Conservation (phyloP, 1,284 basidiomycete genomes). For the Cryptococcus sp. region DNA sequence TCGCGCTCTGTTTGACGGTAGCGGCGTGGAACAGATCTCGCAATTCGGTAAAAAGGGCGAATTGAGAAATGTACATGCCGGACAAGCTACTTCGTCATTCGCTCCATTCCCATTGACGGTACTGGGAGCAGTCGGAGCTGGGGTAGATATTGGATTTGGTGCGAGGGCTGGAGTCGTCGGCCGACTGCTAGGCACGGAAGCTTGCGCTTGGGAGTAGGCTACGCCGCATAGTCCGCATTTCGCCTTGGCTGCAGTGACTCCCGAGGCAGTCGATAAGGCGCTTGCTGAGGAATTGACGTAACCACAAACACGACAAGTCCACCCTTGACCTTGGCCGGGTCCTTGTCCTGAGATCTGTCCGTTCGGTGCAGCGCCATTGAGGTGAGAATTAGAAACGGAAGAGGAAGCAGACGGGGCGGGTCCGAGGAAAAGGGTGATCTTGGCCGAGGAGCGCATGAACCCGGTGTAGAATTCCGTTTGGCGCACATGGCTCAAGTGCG, state of each 20-base stretch:
- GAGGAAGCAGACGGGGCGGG: constrained; percentile 13
- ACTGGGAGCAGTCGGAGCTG: background rate
- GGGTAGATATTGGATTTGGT: background rate
- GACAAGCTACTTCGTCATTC: constrained; percentile 62
- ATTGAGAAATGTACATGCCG: constrained; percentile 91
- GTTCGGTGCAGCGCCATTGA: background rate
- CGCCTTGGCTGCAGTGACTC: constrained; percentile 53
- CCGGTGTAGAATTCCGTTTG: constrained; percentile 91
- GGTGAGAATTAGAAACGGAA: background rate
- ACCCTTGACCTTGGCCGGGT: constrained; percentile 45
- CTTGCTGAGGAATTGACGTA: constrained; percentile 64
- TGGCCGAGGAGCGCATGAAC: constrained; percentile 85
- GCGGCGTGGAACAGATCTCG: constrained; percentile 81
- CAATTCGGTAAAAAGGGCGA: constrained; percentile 72
- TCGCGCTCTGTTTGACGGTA: constrained; percentile 49
- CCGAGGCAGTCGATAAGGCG: constrained; percentile 51
- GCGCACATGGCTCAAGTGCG: constrained; percentile 63
- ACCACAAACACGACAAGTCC: constrained; percentile 85
- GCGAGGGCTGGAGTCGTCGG: constrained; percentile 14
- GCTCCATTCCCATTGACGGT: background rate
- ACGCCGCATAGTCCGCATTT: constrained; percentile 72
- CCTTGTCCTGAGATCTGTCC: background rate
- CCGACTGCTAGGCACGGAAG: constrained; percentile 18
- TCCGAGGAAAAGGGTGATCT: constrained; percentile 76
- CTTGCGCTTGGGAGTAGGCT: constrained; percentile 18